Conservation (phyloP, 345 rosid species). For the Rhodomyrtus tomentosa region DNA sequence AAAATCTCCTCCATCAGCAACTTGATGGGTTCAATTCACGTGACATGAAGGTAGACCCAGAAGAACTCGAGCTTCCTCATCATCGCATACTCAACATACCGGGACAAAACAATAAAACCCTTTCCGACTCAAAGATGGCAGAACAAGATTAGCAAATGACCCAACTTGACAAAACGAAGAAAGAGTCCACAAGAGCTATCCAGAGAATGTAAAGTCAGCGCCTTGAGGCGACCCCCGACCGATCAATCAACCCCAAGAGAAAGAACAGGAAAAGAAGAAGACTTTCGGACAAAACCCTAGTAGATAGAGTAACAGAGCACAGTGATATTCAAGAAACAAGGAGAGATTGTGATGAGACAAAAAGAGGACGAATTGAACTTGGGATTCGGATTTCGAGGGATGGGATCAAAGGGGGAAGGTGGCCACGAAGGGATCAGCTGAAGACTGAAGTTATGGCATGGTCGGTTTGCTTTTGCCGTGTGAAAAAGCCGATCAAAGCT, state of each 20-base stretch:
- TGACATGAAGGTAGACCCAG: neutral
- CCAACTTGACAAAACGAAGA: neutral
- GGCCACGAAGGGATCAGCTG: neutral
- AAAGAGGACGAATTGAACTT: neutral
- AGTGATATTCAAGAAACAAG: neutral
- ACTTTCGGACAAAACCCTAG: neutral
- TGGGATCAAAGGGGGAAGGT: neutral
- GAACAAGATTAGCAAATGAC: neutral
- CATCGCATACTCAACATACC: neutral
- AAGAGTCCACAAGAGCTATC: neutral
- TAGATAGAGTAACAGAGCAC: neutral
- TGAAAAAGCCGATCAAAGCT: neutral
- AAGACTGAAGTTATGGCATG: neutral
- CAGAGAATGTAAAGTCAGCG: neutral
- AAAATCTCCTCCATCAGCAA: neutral
- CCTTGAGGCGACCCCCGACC: neutral
- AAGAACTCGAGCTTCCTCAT: neutral
- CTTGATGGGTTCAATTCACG: neutral
- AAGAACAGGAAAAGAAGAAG: neutral
- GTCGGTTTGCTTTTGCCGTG: neutral
- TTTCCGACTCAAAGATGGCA: neutral
- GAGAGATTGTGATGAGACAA: neutral
- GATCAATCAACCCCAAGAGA: neutral
- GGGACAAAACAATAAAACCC: neutral
- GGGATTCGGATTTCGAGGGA: neutral